A percentile compares a stretch with the other conserved stretches of the same genome.
Evolutionary conservation across 495 filamentous ascomycete species (phyloP).

Genomic region (Penicillium taxi): DNA sequence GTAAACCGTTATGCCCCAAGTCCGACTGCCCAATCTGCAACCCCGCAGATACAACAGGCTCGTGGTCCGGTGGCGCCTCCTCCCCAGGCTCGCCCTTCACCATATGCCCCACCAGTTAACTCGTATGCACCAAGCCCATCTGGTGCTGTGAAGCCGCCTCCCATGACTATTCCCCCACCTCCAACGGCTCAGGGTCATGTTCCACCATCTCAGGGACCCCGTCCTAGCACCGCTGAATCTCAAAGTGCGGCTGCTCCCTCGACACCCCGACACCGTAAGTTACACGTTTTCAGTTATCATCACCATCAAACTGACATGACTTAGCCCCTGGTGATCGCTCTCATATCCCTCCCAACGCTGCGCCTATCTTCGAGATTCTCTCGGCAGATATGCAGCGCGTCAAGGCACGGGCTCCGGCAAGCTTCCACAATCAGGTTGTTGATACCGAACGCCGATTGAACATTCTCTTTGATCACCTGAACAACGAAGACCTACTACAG

Average conservation of each 20-base stretch:
- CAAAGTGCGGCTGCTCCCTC: conserved; percentile 40
- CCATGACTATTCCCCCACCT: conserved; percentile 31
- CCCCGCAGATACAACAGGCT: conserved; percentile 33
- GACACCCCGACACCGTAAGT: conserved; percentile 62
- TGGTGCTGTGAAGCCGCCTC: conserved; percentile 31
- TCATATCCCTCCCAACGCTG: conserved; percentile 71
- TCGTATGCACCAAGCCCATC: conserved; percentile 32
- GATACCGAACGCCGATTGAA: conserved; percentile 89
- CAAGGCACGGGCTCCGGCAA: conserved; percentile 67
- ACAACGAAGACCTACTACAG: conserved; percentile 85
- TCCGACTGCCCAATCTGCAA: conserved; percentile 50
- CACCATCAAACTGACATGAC: conserved; percentile 13
- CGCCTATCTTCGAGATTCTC: conserved; percentile 73
- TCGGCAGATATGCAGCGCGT: conserved; percentile 80
- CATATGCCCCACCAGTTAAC: conserved; percentile 50
- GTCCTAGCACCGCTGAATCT: conserved; percentile 46
- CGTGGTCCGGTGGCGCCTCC: conserved; percentile 42
- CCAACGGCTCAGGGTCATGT: conserved; percentile 32
- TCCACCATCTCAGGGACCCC: conserved; percentile 33
- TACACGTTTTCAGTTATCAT: neutral
- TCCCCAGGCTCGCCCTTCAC: conserved; percentile 45
- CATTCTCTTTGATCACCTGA: conserved; percentile 90
- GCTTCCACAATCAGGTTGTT: conserved; percentile 69
- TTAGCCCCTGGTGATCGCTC: conserved; percentile 78
- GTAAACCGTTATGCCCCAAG: conserved; percentile 82